Percentiles rank a stretch among this genome's conserved stretches.
These are phyloP conservation scores for Coemansia sp. DNA, from an alignment of 371 early-diverging fungal species.

Conservation along the genomic window DNA sequence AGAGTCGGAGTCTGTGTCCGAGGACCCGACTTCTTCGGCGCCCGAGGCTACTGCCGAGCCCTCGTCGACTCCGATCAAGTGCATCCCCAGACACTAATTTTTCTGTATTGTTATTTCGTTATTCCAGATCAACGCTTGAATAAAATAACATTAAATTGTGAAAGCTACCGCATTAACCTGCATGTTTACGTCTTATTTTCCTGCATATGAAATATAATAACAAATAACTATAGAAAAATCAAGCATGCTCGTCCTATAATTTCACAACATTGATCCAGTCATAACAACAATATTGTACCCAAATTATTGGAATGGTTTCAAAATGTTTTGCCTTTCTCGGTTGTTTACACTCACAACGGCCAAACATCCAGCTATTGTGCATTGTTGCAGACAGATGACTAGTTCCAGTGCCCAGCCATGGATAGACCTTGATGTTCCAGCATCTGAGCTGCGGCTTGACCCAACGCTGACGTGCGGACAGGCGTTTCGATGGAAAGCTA, in stretches of 20 bases:
- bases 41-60: neutral
- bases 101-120: too few species aligned
- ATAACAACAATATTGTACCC: neutral
- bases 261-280: too few species aligned
- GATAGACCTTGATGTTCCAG: slow-evolving; percentile 61
- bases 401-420: slow-evolving; percentile 45
- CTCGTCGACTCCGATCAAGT: slow-evolving; percentile 12
- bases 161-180: too few species aligned
- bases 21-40: neutral
- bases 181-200: too few species aligned
- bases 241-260: too few species aligned
- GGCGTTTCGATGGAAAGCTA: slow-evolving; percentile 80
- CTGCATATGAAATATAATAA: too few species aligned
- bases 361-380: neutral
- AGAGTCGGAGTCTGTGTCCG: neutral
- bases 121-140: too few species aligned
- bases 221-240: too few species aligned
- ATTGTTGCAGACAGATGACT: neutral
- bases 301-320: neutral
- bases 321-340: neutral
- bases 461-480: slow-evolving; percentile 84
- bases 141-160: too few species aligned
- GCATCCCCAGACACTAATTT: slow-evolving; percentile 5
- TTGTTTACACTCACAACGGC: neutral
- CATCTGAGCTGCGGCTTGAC: slow-evolving; percentile 72